These are phyloP conservation scores for Aspergillus sojae DNA, from an alignment of 2,329 filamentous ascomycete species.

Conservation along the genomic window DNA sequence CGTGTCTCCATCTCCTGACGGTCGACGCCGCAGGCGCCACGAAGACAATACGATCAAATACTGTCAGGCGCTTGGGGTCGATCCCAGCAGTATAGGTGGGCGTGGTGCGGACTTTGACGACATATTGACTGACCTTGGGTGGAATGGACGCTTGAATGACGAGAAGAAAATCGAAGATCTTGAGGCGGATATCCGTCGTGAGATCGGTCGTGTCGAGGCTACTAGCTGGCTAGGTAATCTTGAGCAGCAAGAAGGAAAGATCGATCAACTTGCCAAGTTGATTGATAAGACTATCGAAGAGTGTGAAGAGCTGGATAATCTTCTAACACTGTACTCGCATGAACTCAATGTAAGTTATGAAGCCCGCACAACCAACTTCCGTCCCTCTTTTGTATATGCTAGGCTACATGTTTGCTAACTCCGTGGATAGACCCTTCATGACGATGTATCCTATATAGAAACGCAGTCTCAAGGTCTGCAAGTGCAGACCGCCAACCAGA, in stretches of 20 bases:
- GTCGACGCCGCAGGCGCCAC: conserved; percentile 62
- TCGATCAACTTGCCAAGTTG: conserved; percentile 80
- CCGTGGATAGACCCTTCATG: conserved; percentile 73
- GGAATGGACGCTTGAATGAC: conserved; percentile 77
- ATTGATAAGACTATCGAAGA: conserved; percentile 90
- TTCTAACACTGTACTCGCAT: conserved; percentile 91
- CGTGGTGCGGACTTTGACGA: conserved; percentile 78
- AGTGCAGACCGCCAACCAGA: conserved; percentile 96
- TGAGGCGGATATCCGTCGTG: conserved; percentile 79
- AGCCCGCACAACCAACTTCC: too few relatives aligned
- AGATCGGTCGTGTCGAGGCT: conserved; percentile 87
- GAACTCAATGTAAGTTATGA: conserved; percentile 76
- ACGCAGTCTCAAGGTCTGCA: conserved; percentile 95
- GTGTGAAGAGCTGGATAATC: conserved; percentile 92
- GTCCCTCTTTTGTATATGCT: neutral
- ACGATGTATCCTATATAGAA: conserved; percentile 96
- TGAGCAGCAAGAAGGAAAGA: conserved; percentile 85
- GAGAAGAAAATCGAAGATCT: conserved; percentile 76
- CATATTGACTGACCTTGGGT: conserved; percentile 84
- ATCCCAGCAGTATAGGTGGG: conserved; percentile 73
- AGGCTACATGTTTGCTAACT: neutral
- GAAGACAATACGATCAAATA: conserved; percentile 78
- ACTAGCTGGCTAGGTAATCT: conserved; percentile 85
- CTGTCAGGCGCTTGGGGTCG: conserved; percentile 74
- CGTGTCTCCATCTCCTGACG: conserved; percentile 45